phyloP scores from a whole-genome alignment of 176 grass and related monocot genomes.

The Oryza brachyantha region DNA sequence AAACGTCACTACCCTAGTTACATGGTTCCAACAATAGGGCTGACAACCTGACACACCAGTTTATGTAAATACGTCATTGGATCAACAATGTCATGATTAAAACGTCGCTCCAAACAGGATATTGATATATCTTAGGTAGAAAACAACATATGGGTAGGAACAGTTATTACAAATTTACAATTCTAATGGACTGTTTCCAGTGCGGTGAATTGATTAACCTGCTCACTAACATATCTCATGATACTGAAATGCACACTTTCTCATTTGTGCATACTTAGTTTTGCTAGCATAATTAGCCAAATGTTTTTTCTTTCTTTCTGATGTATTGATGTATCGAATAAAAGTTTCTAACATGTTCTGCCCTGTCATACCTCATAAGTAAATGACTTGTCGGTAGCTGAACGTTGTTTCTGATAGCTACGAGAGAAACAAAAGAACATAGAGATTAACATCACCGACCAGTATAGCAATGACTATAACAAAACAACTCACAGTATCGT shows the following conservation, averaged over 20 bases:
- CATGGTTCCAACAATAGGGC: neutral
- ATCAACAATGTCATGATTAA: neutral
- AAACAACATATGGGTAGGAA: too few species aligned
- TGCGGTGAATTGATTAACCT: neutral
- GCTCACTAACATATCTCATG: neutral
- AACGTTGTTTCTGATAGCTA: constrained; percentile 79
- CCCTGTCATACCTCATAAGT: constrained; percentile 74
- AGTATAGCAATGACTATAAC: constrained; percentile 3
- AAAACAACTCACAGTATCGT: neutral
- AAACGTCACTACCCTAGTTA: neutral
- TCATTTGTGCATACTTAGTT: too few species aligned
- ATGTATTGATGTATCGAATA: neutral
- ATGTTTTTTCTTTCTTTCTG: neutral
- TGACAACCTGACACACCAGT: neutral
- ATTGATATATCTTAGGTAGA: too few species aligned
- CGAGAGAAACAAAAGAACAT: constrained; percentile 13
- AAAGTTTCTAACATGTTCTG: neutral
- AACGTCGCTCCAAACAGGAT: neutral
- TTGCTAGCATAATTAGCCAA: neutral
- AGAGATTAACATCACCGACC: constrained; percentile 5
- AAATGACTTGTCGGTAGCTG: constrained; percentile 63
- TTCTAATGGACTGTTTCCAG: neutral
- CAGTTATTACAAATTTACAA: too few species aligned
- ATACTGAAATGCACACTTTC: neutral
- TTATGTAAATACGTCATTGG: neutral